Conservation (phyloP, 179 eudicot species). For the Beta lomatogona region DNA sequence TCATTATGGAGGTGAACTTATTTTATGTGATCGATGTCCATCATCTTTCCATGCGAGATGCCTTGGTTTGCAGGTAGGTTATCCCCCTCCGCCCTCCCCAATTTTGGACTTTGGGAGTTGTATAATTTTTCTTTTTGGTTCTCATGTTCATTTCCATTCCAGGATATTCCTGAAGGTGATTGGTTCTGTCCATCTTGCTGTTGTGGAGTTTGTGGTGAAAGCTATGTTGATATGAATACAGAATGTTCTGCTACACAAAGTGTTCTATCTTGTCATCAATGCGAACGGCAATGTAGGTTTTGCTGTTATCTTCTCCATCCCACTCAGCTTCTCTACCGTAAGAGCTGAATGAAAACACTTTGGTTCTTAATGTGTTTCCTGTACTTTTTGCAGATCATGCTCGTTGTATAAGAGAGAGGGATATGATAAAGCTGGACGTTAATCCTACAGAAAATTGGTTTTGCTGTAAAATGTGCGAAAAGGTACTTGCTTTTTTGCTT, state of each 20-base stretch:
- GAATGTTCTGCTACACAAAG: conserved; percentile 36
- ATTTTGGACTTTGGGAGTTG: not conserved
- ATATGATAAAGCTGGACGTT: conserved; percentile 22
- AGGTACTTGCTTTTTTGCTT: conserved; percentile 47
- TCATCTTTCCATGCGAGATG: conserved; percentile 83
- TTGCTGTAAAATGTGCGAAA: conserved; percentile 64
- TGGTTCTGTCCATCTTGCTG: conserved; percentile 98
- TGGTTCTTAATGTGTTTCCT: conserved; percentile 3
- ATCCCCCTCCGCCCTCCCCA: not conserved
- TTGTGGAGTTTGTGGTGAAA: conserved; percentile 69
- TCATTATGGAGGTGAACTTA: conserved; percentile 73
- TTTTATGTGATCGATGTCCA: conserved; percentile 88
- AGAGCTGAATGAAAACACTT: not conserved
- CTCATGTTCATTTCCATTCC: conserved; percentile 24
- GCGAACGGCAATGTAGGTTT: conserved; percentile 76
- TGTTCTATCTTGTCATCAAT: conserved; percentile 63
- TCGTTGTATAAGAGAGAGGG: conserved; percentile 56
- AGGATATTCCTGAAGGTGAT: conserved; percentile 88
- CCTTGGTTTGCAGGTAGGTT: conserved; percentile 68
- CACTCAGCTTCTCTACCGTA: not conserved
- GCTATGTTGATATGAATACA: conserved; percentile 33
- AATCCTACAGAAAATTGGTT: conserved; percentile 62
- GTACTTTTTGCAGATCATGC: conserved; percentile 60
- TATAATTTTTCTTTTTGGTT: conserved; percentile 2
- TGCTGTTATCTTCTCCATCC: not conserved